Percentiles rank a stretch among this genome's conserved stretches.
Conservation (phyloP, 257 asterid species). For the Catharanthus roseus region DNA sequence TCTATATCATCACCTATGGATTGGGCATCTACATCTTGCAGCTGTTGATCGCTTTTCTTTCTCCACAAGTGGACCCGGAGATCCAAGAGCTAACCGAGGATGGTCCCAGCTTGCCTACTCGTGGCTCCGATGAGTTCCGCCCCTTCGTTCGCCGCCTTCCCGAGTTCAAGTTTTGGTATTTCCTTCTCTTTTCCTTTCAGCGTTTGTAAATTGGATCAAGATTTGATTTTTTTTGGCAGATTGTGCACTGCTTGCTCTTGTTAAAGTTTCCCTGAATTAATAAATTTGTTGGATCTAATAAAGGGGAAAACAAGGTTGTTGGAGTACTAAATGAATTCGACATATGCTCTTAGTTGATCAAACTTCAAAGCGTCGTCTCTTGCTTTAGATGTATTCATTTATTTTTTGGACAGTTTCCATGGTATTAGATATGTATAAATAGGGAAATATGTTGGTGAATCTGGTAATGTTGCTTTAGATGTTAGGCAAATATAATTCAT, state of each 20-base stretch:
- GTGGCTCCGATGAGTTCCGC: slow-evolving; percentile 96
- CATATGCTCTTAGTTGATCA: too few species aligned
- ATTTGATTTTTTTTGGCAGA: slow-evolving; percentile 9
- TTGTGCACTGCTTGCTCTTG: background rate
- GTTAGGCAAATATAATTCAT: too few species aligned
- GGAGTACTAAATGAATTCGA: too few species aligned
- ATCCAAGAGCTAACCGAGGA: slow-evolving; percentile 40
- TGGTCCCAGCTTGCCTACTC: slow-evolving; percentile 82
- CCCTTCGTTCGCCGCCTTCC: slow-evolving; percentile 98
- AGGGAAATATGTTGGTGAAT: too few species aligned
- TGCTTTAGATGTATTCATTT: too few species aligned
- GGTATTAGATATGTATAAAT: too few species aligned
- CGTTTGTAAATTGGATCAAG: background rate
- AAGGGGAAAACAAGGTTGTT: background rate
- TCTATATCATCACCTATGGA: slow-evolving; percentile 88
- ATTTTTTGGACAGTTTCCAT: too few species aligned
- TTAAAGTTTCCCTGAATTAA: background rate
- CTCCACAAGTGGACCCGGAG: slow-evolving; percentile 99
- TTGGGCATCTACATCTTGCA: slow-evolving; percentile 88
- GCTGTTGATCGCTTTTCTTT: slow-evolving; percentile 81
- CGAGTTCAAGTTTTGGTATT: slow-evolving; percentile 93
- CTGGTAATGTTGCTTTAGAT: too few species aligned
- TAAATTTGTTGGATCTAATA: background rate
- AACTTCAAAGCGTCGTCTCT: too few species aligned
- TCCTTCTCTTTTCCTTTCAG: background rate